Evolutionary conservation across 441 rosid genomes (phyloP).

Genomic region (Adansonia grandidieri): DNA sequence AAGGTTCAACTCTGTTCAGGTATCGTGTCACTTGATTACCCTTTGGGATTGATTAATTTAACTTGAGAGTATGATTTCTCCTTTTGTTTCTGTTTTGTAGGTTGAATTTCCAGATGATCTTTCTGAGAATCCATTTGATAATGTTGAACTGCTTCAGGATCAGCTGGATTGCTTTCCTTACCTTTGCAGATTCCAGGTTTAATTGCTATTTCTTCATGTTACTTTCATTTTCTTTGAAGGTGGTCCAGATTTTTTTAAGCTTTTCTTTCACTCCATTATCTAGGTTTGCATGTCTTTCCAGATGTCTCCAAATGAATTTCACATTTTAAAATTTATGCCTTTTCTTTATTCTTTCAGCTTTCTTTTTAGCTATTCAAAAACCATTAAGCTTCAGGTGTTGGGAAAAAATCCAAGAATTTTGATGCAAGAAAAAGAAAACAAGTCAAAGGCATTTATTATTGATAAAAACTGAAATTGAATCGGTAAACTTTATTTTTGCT

Average conservation of each 20-base stretch:
- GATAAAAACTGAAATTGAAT: too few species aligned
- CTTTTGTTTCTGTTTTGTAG: constrained; percentile 41
- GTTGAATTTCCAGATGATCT: constrained; percentile 81
- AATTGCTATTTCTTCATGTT: constrained; percentile 17
- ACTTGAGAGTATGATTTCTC: constrained; percentile 20
- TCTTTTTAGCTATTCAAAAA: neutral
- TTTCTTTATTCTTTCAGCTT: neutral
- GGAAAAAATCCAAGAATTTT: constrained; percentile 19
- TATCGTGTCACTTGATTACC: constrained; percentile 33
- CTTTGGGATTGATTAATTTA: constrained; percentile 1
- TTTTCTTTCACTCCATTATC: constrained; percentile 8
- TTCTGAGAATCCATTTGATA: constrained; percentile 92
- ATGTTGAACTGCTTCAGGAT: constrained; percentile 98
- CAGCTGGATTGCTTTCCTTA: constrained; percentile 97
- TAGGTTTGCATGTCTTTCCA: constrained; percentile 9
- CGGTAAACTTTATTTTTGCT: too few species aligned
- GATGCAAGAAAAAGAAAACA: neutral
- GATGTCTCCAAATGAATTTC: neutral
- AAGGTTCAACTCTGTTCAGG: constrained; percentile 97
- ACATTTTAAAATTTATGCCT: constrained; percentile 6
- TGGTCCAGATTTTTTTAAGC: constrained; percentile 22
- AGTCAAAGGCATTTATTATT: neutral
- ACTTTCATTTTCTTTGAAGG: constrained; percentile 20
- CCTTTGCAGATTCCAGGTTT: constrained; percentile 99
- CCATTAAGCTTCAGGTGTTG: neutral